Evolutionary conservation across 1,284 basidiomycete genomes (phyloP).

Genomic region (Taiwanofungus camphoratus): DNA sequence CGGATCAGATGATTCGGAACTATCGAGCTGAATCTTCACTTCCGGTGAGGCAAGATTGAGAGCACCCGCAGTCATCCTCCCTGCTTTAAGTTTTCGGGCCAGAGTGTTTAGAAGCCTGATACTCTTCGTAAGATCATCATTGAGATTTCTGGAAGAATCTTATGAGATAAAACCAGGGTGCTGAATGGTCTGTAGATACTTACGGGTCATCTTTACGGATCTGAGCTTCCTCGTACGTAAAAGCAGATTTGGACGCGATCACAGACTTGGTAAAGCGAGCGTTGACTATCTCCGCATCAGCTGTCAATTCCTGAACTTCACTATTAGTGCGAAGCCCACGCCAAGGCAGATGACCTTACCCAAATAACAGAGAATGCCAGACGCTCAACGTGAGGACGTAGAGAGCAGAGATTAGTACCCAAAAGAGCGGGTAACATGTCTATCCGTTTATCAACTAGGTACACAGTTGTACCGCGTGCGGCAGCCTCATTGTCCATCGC

Average conservation of each 20-base stretch:
- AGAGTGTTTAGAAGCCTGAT: conserved; percentile 89
- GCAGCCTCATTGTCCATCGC: conserved; percentile 98
- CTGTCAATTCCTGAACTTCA: conserved; percentile 67
- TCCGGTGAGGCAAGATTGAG: conserved; percentile 97
- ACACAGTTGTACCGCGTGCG: conserved; percentile 94
- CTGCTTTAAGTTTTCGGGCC: conserved; percentile 82
- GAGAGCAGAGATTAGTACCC: conserved; percentile 94
- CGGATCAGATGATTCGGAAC: conserved; percentile 88
- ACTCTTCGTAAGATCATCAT: conserved; percentile 82
- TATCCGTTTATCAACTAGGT: conserved; percentile 97
- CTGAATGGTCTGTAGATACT: conserved; percentile 26
- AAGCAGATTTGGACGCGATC: conserved; percentile 94
- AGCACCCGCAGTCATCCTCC: conserved; percentile 90
- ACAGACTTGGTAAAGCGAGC: conserved; percentile 95
- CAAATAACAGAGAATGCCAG: conserved; percentile 96
- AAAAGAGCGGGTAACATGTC: conserved; percentile 96
- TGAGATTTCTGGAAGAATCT: conserved; percentile 46
- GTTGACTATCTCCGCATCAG: conserved; percentile 84
- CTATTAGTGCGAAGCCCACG: conserved; percentile 4
- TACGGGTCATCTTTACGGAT: conserved; percentile 88
- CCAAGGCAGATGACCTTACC: conserved; percentile 45
- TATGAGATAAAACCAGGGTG: conserved; percentile 2
- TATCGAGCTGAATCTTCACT: conserved; percentile 94
- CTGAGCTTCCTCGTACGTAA: conserved; percentile 97
- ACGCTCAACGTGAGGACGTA: conserved; percentile 90